A percentile compares a stretch with the other conserved stretches of the same genome.
These are phyloP conservation scores for Melanomma pulvis-pyrius DNA, from an alignment of 495 filamentous ascomycete genomes.

Conservation along the genomic window DNA sequence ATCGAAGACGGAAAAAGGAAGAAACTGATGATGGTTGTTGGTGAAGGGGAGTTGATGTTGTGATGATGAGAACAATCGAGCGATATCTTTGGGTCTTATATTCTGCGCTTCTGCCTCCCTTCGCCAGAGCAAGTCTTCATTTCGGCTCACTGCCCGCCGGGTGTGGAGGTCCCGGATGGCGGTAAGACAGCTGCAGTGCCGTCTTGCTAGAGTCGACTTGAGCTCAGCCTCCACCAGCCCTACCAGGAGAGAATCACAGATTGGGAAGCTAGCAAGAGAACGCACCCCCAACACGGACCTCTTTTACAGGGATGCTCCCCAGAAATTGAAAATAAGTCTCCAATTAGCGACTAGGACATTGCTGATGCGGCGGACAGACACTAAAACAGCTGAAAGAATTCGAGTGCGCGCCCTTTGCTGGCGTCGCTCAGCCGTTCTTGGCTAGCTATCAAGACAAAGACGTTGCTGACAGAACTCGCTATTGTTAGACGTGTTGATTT, in stretches of 20 bases:
- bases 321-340: not conserved
- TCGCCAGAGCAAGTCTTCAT: not conserved
- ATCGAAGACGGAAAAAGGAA: conserved; percentile 6
- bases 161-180: not conserved
- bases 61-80: not conserved
- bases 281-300: not conserved
- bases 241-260: not conserved
- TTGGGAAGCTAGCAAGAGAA: not conserved
- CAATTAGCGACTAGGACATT: not conserved
- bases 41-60: not conserved
- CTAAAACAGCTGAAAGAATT: not conserved
- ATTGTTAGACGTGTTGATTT: conserved; percentile 25
- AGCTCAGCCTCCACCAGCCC: conserved; percentile 11
- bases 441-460: not conserved
- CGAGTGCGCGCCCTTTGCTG: not conserved
- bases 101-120: not conserved
- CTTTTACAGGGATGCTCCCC: too few species aligned
- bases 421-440: conserved; percentile 4
- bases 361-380: not conserved
- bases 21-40: not conserved
- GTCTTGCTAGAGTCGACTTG: not conserved
- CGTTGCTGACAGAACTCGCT: conserved; percentile 14
- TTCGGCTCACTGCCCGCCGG: not conserved
- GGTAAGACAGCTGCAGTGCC: conserved; percentile 7
- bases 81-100: not conserved